Conservation (phyloP, 2,329 filamentous ascomycete species). For the Nemania abortiva region DNA sequence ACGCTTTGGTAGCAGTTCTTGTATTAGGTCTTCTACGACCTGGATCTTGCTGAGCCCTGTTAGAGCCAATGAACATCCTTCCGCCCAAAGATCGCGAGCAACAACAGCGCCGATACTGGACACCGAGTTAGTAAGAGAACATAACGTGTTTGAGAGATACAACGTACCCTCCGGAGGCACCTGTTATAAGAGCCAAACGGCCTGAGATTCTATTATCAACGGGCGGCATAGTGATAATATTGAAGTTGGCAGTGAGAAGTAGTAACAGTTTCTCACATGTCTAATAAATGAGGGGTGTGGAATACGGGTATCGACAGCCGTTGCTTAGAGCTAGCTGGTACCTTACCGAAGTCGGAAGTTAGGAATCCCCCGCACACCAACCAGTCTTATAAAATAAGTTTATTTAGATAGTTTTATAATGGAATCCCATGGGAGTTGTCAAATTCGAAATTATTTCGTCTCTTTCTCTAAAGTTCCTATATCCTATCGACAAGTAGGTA, state of each 20-base stretch:
- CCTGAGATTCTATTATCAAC: constrained; percentile 52
- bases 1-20: constrained; percentile 45
- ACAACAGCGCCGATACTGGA: constrained; percentile 52
- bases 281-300: constrained; percentile 25
- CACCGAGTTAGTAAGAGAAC: constrained; percentile 24
- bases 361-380: neutral
- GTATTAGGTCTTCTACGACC: constrained; percentile 47
- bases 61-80: constrained; percentile 52
- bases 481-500: neutral
- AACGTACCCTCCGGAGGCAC: constrained; percentile 54
- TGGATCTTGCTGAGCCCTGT: constrained; percentile 50
- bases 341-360: constrained; percentile 13
- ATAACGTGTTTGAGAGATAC: neutral
- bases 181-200: constrained; percentile 53
- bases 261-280: neutral
- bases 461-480: neutral
- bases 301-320: constrained; percentile 14
- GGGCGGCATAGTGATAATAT: constrained; percentile 41
- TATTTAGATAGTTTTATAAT: neutral
- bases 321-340: neutral
- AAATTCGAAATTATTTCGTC: neutral
- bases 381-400: neutral
- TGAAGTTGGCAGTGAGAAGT: neutral
- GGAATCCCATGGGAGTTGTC: neutral
- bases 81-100: constrained; percentile 51